Conservation (phyloP, 495 filamentous ascomycete species). For the Penicillium daleae region DNA sequence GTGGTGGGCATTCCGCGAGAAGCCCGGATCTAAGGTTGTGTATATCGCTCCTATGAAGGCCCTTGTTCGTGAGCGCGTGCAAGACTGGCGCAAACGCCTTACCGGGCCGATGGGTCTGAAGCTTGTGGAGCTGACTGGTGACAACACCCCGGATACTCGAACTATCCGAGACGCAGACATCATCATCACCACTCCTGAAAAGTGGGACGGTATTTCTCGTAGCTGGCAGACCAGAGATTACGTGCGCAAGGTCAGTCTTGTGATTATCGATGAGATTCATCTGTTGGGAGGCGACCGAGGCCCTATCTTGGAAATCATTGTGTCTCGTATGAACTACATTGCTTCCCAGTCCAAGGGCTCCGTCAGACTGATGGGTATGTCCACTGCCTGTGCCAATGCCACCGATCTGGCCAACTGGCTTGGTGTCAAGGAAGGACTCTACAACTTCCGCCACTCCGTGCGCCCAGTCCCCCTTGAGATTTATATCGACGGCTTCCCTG, state of each 20-base stretch:
- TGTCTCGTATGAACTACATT: constrained; percentile 99
- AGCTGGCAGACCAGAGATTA: constrained; percentile 97
- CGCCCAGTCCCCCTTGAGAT: constrained; percentile 94
- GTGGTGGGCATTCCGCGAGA: constrained; percentile 99
- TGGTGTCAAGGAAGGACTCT: constrained; percentile 94
- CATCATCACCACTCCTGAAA: constrained; percentile 98
- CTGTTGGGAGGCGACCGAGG: constrained; percentile 93
- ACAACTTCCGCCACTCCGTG: constrained; percentile 98
- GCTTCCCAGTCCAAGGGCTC: constrained; percentile 84
- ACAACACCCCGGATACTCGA: constrained; percentile 95
- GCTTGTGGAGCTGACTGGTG: constrained; percentile 94
- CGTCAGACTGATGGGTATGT: constrained; percentile 94
- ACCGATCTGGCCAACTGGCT: constrained; percentile 95
- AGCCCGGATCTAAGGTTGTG: constrained; percentile 94
- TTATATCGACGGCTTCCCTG: constrained; percentile 96
- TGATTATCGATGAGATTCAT: constrained; percentile 99
- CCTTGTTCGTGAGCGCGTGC: constrained; percentile 92
- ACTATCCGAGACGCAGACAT: constrained; percentile 95
- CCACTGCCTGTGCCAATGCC: constrained; percentile 96
- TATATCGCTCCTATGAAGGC: constrained; percentile 99
- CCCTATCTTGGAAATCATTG: constrained; percentile 98
- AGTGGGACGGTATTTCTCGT: constrained; percentile 99
- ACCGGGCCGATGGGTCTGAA: constrained; percentile 82
- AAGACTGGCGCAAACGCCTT: constrained; percentile 90
- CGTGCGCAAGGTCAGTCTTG: constrained; percentile 90